A percentile compares a stretch with the other conserved stretches of the same genome.
Evolutionary conservation across 768 basidiomycete genomes (phyloP).

Genomic region (Leccinellum albellum): DNA sequence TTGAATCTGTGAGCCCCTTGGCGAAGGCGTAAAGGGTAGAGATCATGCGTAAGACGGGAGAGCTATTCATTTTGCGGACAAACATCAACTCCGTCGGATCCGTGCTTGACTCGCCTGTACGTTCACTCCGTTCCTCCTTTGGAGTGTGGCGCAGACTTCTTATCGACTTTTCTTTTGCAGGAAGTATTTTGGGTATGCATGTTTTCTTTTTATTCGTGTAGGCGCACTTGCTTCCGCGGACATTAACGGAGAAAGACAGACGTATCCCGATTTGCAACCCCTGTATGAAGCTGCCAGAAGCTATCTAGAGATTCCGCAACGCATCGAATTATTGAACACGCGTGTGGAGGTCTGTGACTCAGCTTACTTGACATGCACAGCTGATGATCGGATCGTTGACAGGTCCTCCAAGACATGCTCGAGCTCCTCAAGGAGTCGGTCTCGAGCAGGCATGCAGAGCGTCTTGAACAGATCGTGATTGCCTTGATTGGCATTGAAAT

Average conservation of each 20-base stretch:
- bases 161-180: constrained; percentile 34
- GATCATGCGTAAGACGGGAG: constrained; percentile 97
- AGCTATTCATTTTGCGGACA: constrained; percentile 87
- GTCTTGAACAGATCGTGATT: constrained; percentile 91
- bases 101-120: constrained; percentile 90
- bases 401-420: constrained; percentile 97
- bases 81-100: constrained; percentile 96
- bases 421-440: constrained; percentile 93
- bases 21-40: constrained; percentile 42
- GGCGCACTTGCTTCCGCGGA: constrained; percentile 12
- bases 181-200: constrained; percentile 88
- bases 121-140: constrained; percentile 26
- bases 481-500: constrained; percentile 87
- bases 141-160: background rate
- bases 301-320: constrained; percentile 92
- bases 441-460: constrained; percentile 84
- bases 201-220: constrained; percentile 2
- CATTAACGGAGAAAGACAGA: constrained; percentile 43
- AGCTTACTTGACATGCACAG: background rate
- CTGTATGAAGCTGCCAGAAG: constrained; percentile 90
- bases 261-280: constrained; percentile 92
- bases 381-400: constrained; percentile 3
- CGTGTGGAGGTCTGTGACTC: constrained; percentile 73
- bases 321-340: constrained; percentile 88
- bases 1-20: constrained; percentile 4